phyloP scores from a whole-genome alignment of 495 filamentous ascomycete species.

The Penicillium taxi region DNA sequence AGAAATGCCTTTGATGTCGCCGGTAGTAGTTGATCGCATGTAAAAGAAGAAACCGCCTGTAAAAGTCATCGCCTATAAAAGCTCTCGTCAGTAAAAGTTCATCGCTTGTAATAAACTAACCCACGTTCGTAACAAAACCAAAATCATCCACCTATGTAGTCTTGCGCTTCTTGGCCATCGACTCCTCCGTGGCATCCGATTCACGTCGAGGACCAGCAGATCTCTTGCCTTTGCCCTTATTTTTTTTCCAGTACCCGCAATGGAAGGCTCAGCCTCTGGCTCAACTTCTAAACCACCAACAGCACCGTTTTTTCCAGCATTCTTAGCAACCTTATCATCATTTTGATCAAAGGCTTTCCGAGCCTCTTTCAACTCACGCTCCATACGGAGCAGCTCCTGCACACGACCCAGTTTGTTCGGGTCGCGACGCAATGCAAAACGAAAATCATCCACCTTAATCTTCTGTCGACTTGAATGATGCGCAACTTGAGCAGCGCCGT shows the following conservation, averaged over 20 bases:
- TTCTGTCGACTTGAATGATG: constrained; percentile 80
- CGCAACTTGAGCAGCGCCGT: constrained; percentile 75
- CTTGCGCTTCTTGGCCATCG: constrained; percentile 37
- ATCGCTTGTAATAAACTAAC: too few relatives aligned
- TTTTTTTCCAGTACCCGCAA: constrained; percentile 22
- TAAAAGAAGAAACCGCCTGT: too few relatives aligned
- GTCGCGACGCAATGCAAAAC: constrained; percentile 81
- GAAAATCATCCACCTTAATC: constrained; percentile 96
- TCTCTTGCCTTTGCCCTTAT: constrained; percentile 38
- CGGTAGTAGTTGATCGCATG: too few relatives aligned
- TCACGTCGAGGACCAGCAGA: constrained; percentile 23
- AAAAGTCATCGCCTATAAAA: too few relatives aligned
- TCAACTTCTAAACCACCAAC: constrained; percentile 13
- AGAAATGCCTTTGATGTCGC: too few relatives aligned
- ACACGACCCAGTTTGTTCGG: constrained; percentile 81
- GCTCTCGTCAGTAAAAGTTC: too few relatives aligned
- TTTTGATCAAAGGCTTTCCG: constrained; percentile 58
- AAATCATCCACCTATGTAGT: constrained; percentile 4
- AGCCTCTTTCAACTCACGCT: constrained; percentile 69
- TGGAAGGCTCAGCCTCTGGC: constrained; percentile 14
- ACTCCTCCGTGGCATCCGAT: constrained; percentile 41
- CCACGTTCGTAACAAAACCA: constrained; percentile 1
- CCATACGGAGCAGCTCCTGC: constrained; percentile 74
- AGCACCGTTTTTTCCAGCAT: constrained; percentile 32
- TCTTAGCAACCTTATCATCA: constrained; percentile 42